A percentile compares a stretch with the other conserved stretches of the same genome.
Conservation (phyloP, 1,139 yeast genomes). For the Kodamaea ohmeri region DNA sequence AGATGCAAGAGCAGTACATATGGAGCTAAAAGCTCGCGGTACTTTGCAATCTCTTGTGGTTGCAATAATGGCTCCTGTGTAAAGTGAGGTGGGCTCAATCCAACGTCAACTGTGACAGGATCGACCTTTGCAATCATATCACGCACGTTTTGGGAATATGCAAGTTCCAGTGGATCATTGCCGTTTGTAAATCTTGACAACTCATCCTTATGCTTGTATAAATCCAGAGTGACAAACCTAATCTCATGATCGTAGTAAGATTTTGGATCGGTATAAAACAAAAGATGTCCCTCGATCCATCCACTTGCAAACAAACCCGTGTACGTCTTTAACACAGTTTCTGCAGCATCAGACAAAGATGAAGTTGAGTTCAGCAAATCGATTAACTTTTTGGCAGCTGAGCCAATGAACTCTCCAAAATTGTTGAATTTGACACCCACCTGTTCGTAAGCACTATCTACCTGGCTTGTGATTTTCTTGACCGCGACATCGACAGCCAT, state of each 20-base stretch:
- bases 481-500: constrained; percentile 2
- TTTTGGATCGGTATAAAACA: constrained; percentile 3
- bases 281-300: constrained; percentile 5
- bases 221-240: constrained; percentile 6
- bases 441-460: neutral
- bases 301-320: constrained; percentile 10
- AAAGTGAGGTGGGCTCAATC: constrained; percentile 5
- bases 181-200: neutral
- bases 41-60: neutral
- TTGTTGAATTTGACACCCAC: neutral
- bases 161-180: neutral
- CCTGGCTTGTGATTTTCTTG: constrained; percentile 2
- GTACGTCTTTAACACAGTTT: constrained; percentile 2
- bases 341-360: neutral
- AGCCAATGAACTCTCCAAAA: constrained; percentile 1
- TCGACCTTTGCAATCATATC: constrained; percentile 2
- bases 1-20: constrained; percentile 5
- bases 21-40: neutral
- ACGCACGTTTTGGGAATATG: neutral
- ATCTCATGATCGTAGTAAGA: constrained; percentile 5
- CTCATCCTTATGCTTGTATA: constrained; percentile 4
- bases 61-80: constrained; percentile 2
- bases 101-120: constrained; percentile 1
- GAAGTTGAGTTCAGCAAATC: neutral
- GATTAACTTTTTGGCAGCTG: constrained; percentile 1